phyloP scores from a whole-genome alignment of 164 flowering plant species.

The Sextonia rubra region DNA sequence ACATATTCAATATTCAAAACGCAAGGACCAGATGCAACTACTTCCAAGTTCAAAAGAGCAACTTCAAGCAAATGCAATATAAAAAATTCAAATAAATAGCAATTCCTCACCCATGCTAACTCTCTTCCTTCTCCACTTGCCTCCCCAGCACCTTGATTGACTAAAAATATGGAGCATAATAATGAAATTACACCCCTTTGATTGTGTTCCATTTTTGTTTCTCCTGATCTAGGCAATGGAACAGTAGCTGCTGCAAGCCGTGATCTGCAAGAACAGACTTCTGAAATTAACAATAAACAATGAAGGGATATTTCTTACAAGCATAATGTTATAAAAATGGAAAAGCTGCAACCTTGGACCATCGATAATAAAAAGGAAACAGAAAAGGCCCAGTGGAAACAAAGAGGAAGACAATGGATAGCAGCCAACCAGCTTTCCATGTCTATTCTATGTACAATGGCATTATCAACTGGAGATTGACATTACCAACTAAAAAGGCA shows the following conservation, averaged over 20 bases:
- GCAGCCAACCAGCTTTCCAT: too few relatives aligned
- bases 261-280: slow-evolving; percentile 45
- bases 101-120: slow-evolving; percentile 46
- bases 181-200: slow-evolving; percentile 61
- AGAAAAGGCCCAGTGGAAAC: neutral
- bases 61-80: neutral
- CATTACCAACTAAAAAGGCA: too few relatives aligned
- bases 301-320: neutral
- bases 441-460: too few relatives aligned
- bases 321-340: neutral
- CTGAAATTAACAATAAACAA: slow-evolving; percentile 1
- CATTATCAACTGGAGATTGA: too few relatives aligned
- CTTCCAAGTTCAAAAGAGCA: neutral
- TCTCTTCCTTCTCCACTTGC: slow-evolving; percentile 54
- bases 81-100: slow-evolving; percentile 2
- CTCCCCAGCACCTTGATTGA: slow-evolving; percentile 83
- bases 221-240: slow-evolving; percentile 32
- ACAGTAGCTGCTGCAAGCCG: slow-evolving; percentile 73
- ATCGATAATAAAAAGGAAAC: neutral
- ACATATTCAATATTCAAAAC: neutral
- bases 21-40: neutral
- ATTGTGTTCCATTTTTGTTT: slow-evolving; percentile 24
- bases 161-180: slow-evolving; percentile 84
- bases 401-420: too few relatives aligned
- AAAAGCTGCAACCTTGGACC: neutral